These are phyloP conservation scores for Hymenoscyphus fraxineus DNA, from an alignment of 2,329 filamentous ascomycete genomes.

Conservation along the genomic window DNA sequence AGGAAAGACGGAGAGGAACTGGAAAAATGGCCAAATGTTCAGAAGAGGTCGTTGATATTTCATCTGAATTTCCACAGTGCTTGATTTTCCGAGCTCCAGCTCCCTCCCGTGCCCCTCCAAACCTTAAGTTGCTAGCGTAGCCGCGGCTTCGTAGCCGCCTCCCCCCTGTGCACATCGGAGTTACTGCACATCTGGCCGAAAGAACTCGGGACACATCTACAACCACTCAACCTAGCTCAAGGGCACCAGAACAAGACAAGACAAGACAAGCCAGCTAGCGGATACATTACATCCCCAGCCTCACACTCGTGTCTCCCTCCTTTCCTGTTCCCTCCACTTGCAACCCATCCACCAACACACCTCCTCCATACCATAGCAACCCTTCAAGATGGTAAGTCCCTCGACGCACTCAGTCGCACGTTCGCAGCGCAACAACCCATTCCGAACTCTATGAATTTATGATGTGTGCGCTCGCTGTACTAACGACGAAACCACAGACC, in stretches of 20 bases:
- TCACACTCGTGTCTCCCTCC: background rate
- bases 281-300: background rate
- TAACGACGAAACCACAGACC: conserved; percentile 46
- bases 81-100: background rate
- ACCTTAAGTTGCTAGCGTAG: conserved; percentile 4
- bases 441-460: too few species aligned
- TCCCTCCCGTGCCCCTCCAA: conserved; percentile 2
- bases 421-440: too few species aligned
- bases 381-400: conserved; percentile 7
- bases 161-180: background rate
- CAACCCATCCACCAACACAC: background rate
- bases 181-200: conserved; percentile 10
- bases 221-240: background rate
- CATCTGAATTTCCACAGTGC: background rate
- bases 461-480: background rate
- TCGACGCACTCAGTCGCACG: too few species aligned
- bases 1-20: background rate
- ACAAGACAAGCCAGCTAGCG: too few species aligned
- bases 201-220: conserved; percentile 7
- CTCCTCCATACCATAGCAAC: background rate
- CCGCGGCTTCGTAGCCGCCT: background rate
- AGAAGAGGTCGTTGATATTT: background rate
- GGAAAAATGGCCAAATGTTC: background rate
- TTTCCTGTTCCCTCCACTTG: background rate
- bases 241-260: too few species aligned